Evolutionary conservation across 108 stramenopile species (phyloP).

Genomic region (Stephanodiscus minutulus): DNA sequence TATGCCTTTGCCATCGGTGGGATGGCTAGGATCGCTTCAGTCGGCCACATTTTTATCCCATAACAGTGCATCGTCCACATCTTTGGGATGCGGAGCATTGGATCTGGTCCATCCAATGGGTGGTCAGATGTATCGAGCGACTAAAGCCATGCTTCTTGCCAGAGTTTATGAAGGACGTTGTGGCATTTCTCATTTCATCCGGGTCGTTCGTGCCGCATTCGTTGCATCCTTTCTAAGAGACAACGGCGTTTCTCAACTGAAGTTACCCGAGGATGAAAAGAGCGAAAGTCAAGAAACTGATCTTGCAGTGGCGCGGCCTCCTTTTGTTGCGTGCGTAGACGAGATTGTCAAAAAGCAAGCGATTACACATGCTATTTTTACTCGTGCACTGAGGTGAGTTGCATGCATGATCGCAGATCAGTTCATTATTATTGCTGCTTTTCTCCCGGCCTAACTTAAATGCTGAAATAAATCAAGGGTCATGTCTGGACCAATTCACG

Average conservation of each 20-base stretch:
- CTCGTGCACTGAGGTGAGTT: constrained; percentile 61
- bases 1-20: constrained; percentile 74
- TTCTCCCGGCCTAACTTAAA: not conserved
- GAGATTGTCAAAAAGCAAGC: constrained; percentile 83
- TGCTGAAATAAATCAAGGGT: constrained; percentile 40
- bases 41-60: constrained; percentile 77
- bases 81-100: constrained; percentile 83
- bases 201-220: constrained; percentile 79
- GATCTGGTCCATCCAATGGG: constrained; percentile 84
- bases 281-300: constrained; percentile 20
- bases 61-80: constrained; percentile 76
- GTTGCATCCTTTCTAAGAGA: constrained; percentile 78
- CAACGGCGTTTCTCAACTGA: constrained; percentile 59
- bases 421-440: not conserved
- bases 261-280: constrained; percentile 40
- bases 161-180: constrained; percentile 71
- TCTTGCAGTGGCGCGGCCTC: constrained; percentile 44
- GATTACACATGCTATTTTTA: constrained; percentile 79
- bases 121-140: constrained; percentile 72
- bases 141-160: constrained; percentile 70
- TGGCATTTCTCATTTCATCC: constrained; percentile 74
- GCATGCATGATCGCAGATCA: not conserved
- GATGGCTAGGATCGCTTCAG: constrained; percentile 83
- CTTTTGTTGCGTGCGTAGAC: constrained; percentile 82
- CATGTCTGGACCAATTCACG: constrained; percentile 73